Evolutionary conservation across 345 rosid species (phyloP), one percentile per base, ranked within the genome.

Genomic region (Capsella bursapastoris): DNA sequence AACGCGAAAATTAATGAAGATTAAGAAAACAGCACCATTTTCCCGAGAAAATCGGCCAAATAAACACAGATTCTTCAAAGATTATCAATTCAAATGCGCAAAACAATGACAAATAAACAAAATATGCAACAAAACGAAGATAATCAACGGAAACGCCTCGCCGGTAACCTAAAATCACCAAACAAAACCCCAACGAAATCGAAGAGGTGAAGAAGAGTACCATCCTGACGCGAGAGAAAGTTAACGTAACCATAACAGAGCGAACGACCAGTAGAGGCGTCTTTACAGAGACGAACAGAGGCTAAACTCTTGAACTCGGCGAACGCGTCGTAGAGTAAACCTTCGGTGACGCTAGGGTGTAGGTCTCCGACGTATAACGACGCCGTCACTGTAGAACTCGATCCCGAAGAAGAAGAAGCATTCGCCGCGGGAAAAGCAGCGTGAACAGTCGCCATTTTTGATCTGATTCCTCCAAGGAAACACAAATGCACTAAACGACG

Each of bases 231-330:
- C 58, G 85, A 79, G 13, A 86, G 34, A 44, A 88, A 92, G 90
- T 92, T 92, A 74, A 85, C 90, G 83, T 89, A 92, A 68, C 89
- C 96, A 72, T 92, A 92, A 64, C 92, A 86, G 77, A 87, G 88
- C 49, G 93, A 92, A 59, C 87, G 78, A 40, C 87, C 89, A 14
- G 88, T 64, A 43, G 85, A 38, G 14, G 79, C 78, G 80, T 89
- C 93, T 57, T 83, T 74, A 73, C 92, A 92, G 35, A 89, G 81
- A 59, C 90, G 90, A 7, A 86, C 92, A 15, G 97, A 89, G 27
- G 85, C n/a, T n/a, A 87, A 79, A 78, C 83, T 82, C 78, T 87
- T 79, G 77, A 81, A 86, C 69, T 87, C 87, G 3, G 82, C 41
- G 80, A 92, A 92, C 8, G 84, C 86, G 3, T 86, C 85, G 41